Base-by-base conservation (phyloP, 805 yeast genomes). In the Zygotorulaspora florentina region DNA sequence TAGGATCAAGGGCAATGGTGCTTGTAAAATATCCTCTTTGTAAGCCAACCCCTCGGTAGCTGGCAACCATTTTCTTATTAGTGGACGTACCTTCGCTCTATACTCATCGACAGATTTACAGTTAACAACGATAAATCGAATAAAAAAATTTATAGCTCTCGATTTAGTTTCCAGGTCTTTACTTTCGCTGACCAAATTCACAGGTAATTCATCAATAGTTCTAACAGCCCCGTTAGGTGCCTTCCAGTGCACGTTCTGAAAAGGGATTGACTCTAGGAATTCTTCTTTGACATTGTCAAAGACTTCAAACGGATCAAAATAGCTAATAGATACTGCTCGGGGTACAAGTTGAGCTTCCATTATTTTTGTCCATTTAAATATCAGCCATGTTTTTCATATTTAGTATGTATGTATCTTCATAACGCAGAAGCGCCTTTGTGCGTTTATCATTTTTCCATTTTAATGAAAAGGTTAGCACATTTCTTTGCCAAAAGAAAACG, bases 51-150 rank as follows among this genome's bases (percentile, higher is more conserved):
- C 39, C 7, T 46, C 53, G 20, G 40, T 40, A 8, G 50, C 48
- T 7, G 69, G 63, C 12, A 86, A 69, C 98, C 99, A 93, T 53
- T 85, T 93, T 39, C 74, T 75, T 17, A 90, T 79, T 53, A 88
- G 69, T 1, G 95, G 96, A 33, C 99, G 75, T 0, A 85, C 88
- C 56, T 83, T 86, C 0, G 84, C 64, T 48, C 95, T 72, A 63
- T 91, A 91, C 1, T 78, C 78, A 12, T 91, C 98, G 15, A 84
- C 62, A 36, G 77, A 78, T 4, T 78, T 80, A 48, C 83, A 77
- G 45, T 75, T 75, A 7, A 91, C 73, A 45, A 90, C 76, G 70
- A 91, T 81, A 16, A 89, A 58, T 52, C 83, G 75, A 38, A 86
- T 68, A 53, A 83, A 80, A 1, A 85, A 80, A 4, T 73, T 50